Evolutionary conservation across 2,329 filamentous ascomycete species (phyloP).

Genomic region (Triangularia verruculosa): DNA sequence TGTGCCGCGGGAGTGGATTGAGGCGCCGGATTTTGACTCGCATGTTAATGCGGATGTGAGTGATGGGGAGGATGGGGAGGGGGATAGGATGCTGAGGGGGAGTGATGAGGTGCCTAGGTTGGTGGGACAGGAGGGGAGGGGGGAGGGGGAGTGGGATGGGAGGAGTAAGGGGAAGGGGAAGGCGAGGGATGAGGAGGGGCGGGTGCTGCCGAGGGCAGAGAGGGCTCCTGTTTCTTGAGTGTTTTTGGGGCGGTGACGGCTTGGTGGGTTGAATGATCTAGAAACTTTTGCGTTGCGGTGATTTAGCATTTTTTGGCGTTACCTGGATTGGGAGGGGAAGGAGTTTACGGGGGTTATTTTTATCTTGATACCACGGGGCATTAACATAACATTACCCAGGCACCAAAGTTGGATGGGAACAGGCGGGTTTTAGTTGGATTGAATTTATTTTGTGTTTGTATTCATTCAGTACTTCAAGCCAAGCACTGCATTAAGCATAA

Average conservation of each 20-base stretch:
- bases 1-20: conserved; percentile 78
- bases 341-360: not conserved
- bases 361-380: conserved; percentile 22
- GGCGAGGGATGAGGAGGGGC: conserved; percentile 49
- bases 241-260: not conserved
- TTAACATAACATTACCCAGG: not conserved
- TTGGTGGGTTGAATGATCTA: not conserved
- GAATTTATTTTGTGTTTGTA: not conserved
- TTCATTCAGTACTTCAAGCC: too few relatives aligned
- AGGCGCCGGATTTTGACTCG: conserved; percentile 71
- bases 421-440: not conserved
- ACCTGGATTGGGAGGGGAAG: conserved; percentile 17
- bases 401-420: conserved; percentile 3
- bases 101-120: conserved; percentile 27
- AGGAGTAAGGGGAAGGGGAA: conserved; percentile 38
- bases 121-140: conserved; percentile 34
- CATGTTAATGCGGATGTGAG: conserved; percentile 18
- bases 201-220: conserved; percentile 51
- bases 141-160: conserved; percentile 39
- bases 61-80: conserved; percentile 18
- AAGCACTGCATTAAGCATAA: too few relatives aligned
- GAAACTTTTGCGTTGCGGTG: not conserved
- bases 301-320: conserved; percentile 17
- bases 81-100: conserved; percentile 30
- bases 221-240: conserved; percentile 40